A percentile compares a stretch with the other conserved stretches of the same genome.
phyloP scores from a whole-genome alignment of 768 basidiomycete species.

The Pilatotrama ljubarskyi region DNA sequence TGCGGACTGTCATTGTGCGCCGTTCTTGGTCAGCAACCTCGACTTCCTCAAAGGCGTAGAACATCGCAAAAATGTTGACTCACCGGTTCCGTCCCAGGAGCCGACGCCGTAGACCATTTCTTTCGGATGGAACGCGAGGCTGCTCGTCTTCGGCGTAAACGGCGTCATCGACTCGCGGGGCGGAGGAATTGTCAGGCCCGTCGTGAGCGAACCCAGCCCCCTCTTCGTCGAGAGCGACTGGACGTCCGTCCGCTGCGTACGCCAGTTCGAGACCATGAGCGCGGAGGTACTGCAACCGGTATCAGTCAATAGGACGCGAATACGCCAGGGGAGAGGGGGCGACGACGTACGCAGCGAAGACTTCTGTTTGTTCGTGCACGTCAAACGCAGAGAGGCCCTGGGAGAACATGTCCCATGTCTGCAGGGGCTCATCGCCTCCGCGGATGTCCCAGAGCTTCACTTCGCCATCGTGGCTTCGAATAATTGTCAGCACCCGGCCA shows the following conservation, averaged over 20 bases:
- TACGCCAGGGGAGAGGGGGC: conserved; percentile 9
- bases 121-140: conserved; percentile 78
- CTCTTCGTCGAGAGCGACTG: conserved; percentile 50
- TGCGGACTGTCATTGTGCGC: conserved; percentile 43
- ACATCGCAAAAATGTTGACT: conserved; percentile 13
- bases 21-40: conserved; percentile 4
- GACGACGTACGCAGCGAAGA: conserved; percentile 78
- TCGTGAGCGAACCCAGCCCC: conserved; percentile 49
- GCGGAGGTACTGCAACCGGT: conserved; percentile 51
- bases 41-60: neutral
- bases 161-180: conserved; percentile 55
- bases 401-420: conserved; percentile 64
- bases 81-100: conserved; percentile 62
- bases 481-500: neutral
- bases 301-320: neutral
- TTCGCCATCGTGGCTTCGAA: conserved; percentile 76
- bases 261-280: conserved; percentile 59
- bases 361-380: conserved; percentile 77
- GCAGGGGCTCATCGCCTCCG: conserved; percentile 53
- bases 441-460: conserved; percentile 92
- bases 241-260: conserved; percentile 62
- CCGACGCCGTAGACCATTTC: conserved; percentile 84
- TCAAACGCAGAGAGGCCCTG: conserved; percentile 84
- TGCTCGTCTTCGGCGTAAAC: conserved; percentile 61
- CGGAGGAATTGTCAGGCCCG: conserved; percentile 57